phyloP scores from a whole-genome alignment of 345 rosid genomes.

The Raphanus raphanistrum region DNA sequence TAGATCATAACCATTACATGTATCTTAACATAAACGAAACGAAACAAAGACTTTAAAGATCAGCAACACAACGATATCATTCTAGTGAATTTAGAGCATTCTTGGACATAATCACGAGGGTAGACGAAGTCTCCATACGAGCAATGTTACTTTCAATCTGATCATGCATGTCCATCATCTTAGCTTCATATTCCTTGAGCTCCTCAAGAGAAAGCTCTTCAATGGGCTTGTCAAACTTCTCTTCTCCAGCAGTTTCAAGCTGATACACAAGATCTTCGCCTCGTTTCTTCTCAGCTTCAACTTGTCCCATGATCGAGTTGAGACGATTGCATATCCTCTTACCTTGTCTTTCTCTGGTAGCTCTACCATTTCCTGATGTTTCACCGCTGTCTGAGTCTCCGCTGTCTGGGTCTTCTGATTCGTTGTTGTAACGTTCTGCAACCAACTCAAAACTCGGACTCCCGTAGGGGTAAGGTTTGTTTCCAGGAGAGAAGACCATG shows the following conservation, averaged over 20 bases:
- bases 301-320: slow-evolving; percentile 14
- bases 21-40: background rate
- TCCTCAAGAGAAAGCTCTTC: slow-evolving; percentile 33
- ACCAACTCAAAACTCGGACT: slow-evolving; percentile 37
- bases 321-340: slow-evolving; percentile 29
- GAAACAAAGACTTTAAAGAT: background rate
- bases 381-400: slow-evolving; percentile 21
- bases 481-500: slow-evolving; percentile 41
- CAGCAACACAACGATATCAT: background rate
- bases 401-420: background rate
- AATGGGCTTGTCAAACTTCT: slow-evolving; percentile 28
- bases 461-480: slow-evolving; percentile 44
- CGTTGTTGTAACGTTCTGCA: slow-evolving; percentile 33
- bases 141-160: background rate
- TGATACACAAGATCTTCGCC: slow-evolving; percentile 22
- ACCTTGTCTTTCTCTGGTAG: slow-evolving; percentile 5
- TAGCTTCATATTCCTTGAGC: slow-evolving; percentile 21
- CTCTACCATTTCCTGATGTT: background rate
- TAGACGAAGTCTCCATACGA: slow-evolving; percentile 24
- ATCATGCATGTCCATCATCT: background rate
- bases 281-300: slow-evolving; percentile 33
- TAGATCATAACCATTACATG: slow-evolving; percentile 1
- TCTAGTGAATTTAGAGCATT: background rate
- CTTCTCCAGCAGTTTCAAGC: slow-evolving; percentile 28
- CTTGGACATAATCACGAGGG: slow-evolving; percentile 23